Evolutionary conservation across 306 rosid genomes (phyloP).

Genomic region (Quercus mongolica): DNA sequence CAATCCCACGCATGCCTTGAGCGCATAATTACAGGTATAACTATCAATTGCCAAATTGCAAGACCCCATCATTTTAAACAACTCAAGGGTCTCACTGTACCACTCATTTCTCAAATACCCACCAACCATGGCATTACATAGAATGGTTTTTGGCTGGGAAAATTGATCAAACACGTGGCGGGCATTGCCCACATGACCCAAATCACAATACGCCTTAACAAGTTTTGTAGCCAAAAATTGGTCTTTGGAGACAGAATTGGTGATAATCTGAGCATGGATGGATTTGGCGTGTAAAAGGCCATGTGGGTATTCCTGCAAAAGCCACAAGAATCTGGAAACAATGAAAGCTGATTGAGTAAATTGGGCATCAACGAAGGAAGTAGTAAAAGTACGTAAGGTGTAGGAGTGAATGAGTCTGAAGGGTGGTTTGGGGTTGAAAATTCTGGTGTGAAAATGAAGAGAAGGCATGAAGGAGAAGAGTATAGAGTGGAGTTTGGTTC

Average conservation of each 20-base stretch:
- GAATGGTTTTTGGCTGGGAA: constrained; percentile 35
- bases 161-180: constrained; percentile 53
- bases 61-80: constrained; percentile 54
- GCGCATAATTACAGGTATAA: constrained; percentile 62
- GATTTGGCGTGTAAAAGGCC: constrained; percentile 50
- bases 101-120: constrained; percentile 48
- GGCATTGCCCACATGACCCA: constrained; percentile 47
- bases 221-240: constrained; percentile 53
- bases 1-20: constrained; percentile 52
- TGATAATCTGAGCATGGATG: constrained; percentile 57
- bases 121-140: constrained; percentile 62
- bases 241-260: constrained; percentile 20
- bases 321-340: constrained; percentile 33
- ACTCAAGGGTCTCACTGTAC: constrained; percentile 33
- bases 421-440: not conserved
- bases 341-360: constrained; percentile 22
- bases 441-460: constrained; percentile 26
- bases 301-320: constrained; percentile 34
- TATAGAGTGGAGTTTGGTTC: too few relatives aligned
- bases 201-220: constrained; percentile 28
- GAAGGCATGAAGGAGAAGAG: constrained; percentile 34
- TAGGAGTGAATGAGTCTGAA: constrained; percentile 20
- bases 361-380: constrained; percentile 27
- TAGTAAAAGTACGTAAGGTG: constrained; percentile 11
- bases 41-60: constrained; percentile 44